These are phyloP conservation scores for Gossypium schwendimanii DNA, from an alignment of 441 rosid species.

Conservation along the genomic window DNA sequence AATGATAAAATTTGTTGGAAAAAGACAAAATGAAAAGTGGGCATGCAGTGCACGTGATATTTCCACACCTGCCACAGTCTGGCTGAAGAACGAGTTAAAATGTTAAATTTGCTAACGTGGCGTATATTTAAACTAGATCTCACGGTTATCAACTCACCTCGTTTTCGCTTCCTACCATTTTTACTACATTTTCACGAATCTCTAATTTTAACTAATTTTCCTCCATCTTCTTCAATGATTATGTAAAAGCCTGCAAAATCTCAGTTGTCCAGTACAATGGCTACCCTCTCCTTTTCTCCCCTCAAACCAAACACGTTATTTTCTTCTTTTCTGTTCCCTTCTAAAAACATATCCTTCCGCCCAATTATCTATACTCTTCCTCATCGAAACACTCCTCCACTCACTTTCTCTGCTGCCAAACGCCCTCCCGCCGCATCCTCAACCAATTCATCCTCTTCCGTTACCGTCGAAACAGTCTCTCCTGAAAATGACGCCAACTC, in stretches of 20 bases:
- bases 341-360: not conserved
- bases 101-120: not conserved
- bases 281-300: slow-evolving; percentile 14
- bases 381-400: not conserved
- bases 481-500: slow-evolving; percentile 10
- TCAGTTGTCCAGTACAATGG: not conserved
- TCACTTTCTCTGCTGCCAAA: slow-evolving; percentile 5
- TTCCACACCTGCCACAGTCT: not conserved
- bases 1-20: not conserved
- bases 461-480: slow-evolving; percentile 14
- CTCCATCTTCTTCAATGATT: not conserved
- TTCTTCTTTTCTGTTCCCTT: not conserved
- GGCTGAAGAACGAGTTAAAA: not conserved
- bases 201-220: not conserved
- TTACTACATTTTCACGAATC: not conserved
- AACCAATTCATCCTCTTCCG: slow-evolving; percentile 11
- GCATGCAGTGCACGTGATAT: not conserved
- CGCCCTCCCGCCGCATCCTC: slow-evolving; percentile 12
- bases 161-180: not conserved
- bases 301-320: slow-evolving; percentile 5
- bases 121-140: not conserved
- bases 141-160: not conserved
- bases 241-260: not conserved
- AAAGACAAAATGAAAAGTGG: not conserved
- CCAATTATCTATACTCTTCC: not conserved